Conservation (phyloP, 2,329 filamentous ascomycete species). For the Aspergillus costaricaensis region DNA sequence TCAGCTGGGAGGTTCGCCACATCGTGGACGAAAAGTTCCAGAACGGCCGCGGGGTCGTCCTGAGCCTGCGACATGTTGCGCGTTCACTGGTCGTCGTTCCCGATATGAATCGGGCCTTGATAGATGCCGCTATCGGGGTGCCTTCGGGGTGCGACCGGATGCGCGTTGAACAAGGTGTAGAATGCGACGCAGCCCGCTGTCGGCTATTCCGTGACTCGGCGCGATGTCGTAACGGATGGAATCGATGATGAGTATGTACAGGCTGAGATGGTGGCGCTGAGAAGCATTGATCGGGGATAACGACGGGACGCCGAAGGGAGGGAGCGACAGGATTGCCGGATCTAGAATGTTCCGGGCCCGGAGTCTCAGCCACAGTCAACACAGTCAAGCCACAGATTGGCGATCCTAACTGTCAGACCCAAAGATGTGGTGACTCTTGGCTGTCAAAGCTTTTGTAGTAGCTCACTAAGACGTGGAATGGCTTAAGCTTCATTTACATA, state of each 20-base stretch:
- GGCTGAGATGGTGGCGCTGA: background rate
- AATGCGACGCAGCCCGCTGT: background rate
- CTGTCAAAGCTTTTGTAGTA: background rate
- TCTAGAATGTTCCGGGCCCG: background rate
- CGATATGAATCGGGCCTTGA: background rate
- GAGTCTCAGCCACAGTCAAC: background rate
- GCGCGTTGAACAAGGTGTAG: background rate
- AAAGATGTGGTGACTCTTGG: background rate
- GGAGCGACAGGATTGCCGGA: background rate
- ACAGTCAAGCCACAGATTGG: background rate
- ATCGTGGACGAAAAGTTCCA: conserved; percentile 69
- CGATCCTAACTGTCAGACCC: background rate
- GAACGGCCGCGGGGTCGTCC: conserved; percentile 64
- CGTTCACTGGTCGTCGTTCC: background rate
- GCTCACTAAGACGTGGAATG: too few species aligned
- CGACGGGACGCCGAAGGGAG: background rate
- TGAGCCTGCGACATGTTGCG: conserved; percentile 48
- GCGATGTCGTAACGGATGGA: background rate
- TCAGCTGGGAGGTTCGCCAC: conserved; percentile 64
- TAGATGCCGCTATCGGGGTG: background rate
- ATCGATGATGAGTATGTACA: background rate
- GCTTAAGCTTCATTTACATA: too few species aligned
- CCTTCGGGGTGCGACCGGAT: background rate
- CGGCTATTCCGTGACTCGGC: background rate
- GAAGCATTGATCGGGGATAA: background rate